A percentile compares a stretch with the other conserved stretches of the same genome.
Conservation (phyloP, 2,329 filamentous ascomycete species). For the Claviceps pazoutovae region DNA sequence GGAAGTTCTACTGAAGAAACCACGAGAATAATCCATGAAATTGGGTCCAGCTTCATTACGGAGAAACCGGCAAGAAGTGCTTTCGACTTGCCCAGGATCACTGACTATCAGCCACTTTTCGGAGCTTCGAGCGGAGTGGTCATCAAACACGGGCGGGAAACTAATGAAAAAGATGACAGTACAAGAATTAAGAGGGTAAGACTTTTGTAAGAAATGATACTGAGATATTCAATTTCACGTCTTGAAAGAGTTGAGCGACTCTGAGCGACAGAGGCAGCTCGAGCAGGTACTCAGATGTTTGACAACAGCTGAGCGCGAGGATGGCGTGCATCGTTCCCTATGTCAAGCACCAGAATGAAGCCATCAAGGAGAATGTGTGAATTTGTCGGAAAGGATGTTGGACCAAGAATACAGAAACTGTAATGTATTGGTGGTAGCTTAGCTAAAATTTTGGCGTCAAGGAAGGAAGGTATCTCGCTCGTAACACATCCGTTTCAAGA, state of each 20-base stretch:
- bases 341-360: background rate
- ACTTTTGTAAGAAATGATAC: background rate
- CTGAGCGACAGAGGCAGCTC: background rate
- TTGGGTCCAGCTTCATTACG: constrained; percentile 13
- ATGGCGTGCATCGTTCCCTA: background rate
- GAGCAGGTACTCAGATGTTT: background rate
- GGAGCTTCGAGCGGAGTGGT: background rate
- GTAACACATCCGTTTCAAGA: background rate
- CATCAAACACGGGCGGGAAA: background rate
- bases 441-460: background rate
- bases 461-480: background rate
- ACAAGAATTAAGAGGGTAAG: background rate
- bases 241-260: background rate
- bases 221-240: background rate
- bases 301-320: background rate
- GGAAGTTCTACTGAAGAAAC: constrained; percentile 3
- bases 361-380: background rate
- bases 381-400: background rate
- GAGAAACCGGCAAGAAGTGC: background rate
- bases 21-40: constrained; percentile 14
- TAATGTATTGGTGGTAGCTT: constrained; percentile 1
- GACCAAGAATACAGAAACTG: background rate
- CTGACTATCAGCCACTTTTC: constrained; percentile 1
- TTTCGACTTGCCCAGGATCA: constrained; percentile 4
- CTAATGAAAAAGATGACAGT: background rate